phyloP scores from a whole-genome alignment of 2,329 filamentous ascomycete genomes.

The Alternaria atra region DNA sequence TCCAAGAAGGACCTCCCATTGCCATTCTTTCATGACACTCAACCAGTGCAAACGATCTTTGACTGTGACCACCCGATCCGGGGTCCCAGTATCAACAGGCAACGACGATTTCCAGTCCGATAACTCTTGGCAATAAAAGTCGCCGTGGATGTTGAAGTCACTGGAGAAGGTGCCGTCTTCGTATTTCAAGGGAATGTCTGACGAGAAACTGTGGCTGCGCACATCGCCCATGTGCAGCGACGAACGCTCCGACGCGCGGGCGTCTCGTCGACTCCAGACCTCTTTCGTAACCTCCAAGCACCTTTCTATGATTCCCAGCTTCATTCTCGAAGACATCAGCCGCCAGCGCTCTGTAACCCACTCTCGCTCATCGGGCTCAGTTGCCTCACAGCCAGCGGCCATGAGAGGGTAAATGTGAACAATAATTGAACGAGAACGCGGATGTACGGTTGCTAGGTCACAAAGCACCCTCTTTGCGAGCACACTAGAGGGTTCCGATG shows the following conservation, averaged over 20 bases:
- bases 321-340: conserved; percentile 68
- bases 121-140: conserved; percentile 29
- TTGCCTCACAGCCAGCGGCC: conserved; percentile 71
- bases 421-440: conserved; percentile 69
- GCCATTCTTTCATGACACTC: conserved; percentile 75
- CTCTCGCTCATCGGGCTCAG: conserved; percentile 66
- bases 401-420: conserved; percentile 76
- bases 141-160: conserved; percentile 25
- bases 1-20: conserved; percentile 64
- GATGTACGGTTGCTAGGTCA: conserved; percentile 69
- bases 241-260: conserved; percentile 52
- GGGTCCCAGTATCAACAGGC: conserved; percentile 44
- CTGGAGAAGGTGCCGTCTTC: conserved; percentile 31
- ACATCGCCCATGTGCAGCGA: conserved; percentile 1
- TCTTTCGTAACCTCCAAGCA: conserved; percentile 71
- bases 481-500: conserved; percentile 64
- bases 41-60: conserved; percentile 73
- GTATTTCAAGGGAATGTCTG: conserved; percentile 31
- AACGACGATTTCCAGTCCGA: conserved; percentile 3
- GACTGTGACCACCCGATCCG: conserved; percentile 70
- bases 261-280: conserved; percentile 72
- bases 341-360: conserved; percentile 72
- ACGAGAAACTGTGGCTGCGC: conserved; percentile 18
- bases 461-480: conserved; percentile 70
- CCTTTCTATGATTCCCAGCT: conserved; percentile 73